Percentiles rank a stretch among this genome's conserved stretches.
Evolutionary conservation across 1,139 yeast species (phyloP).

Genomic region (Sugiyamaella xylanicola): DNA sequence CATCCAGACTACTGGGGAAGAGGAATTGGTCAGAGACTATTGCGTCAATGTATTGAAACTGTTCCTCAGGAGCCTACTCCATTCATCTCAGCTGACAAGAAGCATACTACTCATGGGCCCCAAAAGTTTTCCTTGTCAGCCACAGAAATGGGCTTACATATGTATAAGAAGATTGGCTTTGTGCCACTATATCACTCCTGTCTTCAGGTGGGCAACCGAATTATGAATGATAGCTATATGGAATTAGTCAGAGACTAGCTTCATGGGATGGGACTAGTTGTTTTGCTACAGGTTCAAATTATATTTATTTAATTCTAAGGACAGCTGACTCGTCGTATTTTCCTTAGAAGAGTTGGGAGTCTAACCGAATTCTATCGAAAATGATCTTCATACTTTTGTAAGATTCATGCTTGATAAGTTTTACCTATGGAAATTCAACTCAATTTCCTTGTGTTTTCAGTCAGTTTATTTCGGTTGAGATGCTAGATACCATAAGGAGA

Average conservation of each 20-base stretch:
- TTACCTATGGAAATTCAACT: too few relatives aligned
- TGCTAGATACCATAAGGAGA: too few relatives aligned
- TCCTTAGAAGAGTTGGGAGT: too few relatives aligned
- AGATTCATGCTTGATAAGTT: too few relatives aligned
- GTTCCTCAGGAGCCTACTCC: conserved; percentile 17
- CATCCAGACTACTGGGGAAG: conserved; percentile 20
- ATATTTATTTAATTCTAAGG: too few relatives aligned
- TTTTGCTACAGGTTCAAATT: neutral
- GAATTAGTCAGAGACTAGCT: neutral
- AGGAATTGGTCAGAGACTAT: conserved; percentile 14
- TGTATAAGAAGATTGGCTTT: conserved; percentile 20
- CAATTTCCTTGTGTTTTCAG: too few relatives aligned
- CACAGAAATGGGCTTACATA: conserved; percentile 16
- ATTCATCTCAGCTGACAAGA: conserved; percentile 16
- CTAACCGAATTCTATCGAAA: too few relatives aligned
- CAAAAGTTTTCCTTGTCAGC: conserved; percentile 18
- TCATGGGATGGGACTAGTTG: neutral
- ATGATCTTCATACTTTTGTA: too few relatives aligned
- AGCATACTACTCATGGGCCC: conserved; percentile 17
- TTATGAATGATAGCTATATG: neutral
- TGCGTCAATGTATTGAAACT: conserved; percentile 7
- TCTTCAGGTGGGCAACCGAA: neutral
- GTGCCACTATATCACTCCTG: neutral
- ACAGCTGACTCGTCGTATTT: too few relatives aligned
- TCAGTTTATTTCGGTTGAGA: too few relatives aligned